These are phyloP conservation scores for Ceratocystis harringtonii DNA, from an alignment of 2,329 filamentous ascomycete genomes.

Conservation along the genomic window DNA sequence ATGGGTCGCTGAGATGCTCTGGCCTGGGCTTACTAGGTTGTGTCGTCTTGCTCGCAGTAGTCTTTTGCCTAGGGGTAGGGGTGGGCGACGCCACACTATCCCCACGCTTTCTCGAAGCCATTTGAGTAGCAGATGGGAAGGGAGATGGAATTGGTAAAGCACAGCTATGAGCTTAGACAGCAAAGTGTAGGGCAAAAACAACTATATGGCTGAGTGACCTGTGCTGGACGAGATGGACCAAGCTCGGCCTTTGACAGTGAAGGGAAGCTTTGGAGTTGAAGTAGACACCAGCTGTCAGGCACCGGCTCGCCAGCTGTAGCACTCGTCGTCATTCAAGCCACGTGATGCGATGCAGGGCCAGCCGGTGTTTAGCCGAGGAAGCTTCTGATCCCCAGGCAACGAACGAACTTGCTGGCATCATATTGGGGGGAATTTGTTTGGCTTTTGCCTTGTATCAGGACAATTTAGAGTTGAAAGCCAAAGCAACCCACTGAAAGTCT, in stretches of 20 bases:
- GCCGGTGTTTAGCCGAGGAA: slow-evolving; percentile 3
- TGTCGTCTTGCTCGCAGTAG: slow-evolving; percentile 10
- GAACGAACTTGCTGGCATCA: not conserved
- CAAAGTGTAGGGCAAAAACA: not conserved
- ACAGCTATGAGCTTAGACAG: not conserved
- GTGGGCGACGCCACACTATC: slow-evolving; percentile 11
- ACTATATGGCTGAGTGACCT: not conserved
- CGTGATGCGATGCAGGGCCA: not conserved
- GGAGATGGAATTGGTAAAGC: not conserved
- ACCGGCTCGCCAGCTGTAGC: not conserved
- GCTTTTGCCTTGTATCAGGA: too few relatives aligned
- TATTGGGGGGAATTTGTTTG: not conserved
- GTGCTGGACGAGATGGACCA: too few relatives aligned
- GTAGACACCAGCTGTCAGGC: not conserved
- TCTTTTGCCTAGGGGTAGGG: slow-evolving; percentile 11
- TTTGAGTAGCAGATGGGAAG: not conserved
- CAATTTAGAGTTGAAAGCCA: not conserved
- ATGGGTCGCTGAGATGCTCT: slow-evolving; percentile 53
- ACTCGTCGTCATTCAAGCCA: not conserved
- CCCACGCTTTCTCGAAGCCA: slow-evolving; percentile 14
- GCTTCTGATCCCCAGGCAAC: slow-evolving; percentile 4
- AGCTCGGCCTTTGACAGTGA: too few relatives aligned
- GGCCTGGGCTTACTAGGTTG: slow-evolving; percentile 34
- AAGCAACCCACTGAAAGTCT: not conserved
- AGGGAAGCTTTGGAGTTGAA: not conserved